Conservation (phyloP, 1,284 basidiomycete genomes). For the Filobasidium uniguttulatum region DNA sequence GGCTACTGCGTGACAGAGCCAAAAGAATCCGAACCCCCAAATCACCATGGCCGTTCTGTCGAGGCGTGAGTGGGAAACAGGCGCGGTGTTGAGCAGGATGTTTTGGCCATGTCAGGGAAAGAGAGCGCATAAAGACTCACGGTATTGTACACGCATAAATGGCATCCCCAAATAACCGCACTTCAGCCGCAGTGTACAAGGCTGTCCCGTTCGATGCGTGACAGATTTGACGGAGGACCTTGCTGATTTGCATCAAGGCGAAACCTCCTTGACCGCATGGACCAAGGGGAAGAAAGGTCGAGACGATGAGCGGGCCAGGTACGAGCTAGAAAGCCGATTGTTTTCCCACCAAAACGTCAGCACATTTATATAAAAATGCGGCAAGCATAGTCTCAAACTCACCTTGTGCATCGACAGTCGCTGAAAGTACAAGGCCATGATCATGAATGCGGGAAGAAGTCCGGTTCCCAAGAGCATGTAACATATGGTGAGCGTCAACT, state of each 20-base stretch:
- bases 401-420: constrained; percentile 35
- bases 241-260: constrained; percentile 45
- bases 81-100: not conserved
- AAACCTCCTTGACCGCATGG: constrained; percentile 51
- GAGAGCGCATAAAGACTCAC: no score
- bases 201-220: not conserved
- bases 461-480: constrained; percentile 38
- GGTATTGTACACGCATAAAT: constrained; percentile 15
- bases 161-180: constrained; percentile 12
- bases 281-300: constrained; percentile 46
- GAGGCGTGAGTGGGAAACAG: not conserved
- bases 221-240: constrained; percentile 35
- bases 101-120: no score
- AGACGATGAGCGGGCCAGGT: constrained; percentile 7
- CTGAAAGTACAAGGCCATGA: constrained; percentile 46
- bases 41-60: constrained; percentile 31
- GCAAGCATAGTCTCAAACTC: not conserved
- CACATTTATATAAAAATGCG: constrained; percentile 25
- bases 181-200: constrained; percentile 20
- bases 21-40: constrained; percentile 40
- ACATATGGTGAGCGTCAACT: constrained; percentile 45
- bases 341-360: constrained; percentile 43
- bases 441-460: constrained; percentile 43
- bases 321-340: no score
- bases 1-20: constrained; percentile 35